Conservation (phyloP, 2,329 filamentous ascomycete species). For the Malbranchea zuffiana region DNA sequence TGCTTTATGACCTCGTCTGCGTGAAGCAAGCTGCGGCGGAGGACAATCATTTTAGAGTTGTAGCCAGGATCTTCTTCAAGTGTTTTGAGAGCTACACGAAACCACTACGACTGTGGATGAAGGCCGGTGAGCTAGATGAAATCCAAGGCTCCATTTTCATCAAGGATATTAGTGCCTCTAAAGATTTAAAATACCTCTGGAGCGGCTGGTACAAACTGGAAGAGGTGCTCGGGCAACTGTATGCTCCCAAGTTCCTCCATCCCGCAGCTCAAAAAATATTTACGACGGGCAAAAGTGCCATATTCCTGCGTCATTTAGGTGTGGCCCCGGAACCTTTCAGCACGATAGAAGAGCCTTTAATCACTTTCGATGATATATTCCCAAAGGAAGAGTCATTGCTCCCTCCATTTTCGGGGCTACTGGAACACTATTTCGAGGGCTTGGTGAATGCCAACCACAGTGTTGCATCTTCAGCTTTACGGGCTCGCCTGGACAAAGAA, state of each 20-base stretch:
- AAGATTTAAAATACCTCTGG: conserved; percentile 57
- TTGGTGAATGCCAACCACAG: conserved; percentile 69
- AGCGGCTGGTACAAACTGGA: conserved; percentile 60
- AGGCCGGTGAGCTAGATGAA: conserved; percentile 56
- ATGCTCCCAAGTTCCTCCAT: conserved; percentile 65
- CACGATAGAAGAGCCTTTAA: conserved; percentile 27
- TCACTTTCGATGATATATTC: conserved; percentile 23
- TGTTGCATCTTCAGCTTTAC: conserved; percentile 56
- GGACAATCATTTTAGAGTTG: conserved; percentile 47
- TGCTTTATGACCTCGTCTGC: conserved; percentile 60
- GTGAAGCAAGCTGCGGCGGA: conserved; percentile 60
- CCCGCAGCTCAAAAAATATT: conserved; percentile 63
- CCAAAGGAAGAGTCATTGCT: conserved; percentile 31
- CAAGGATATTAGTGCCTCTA: conserved; percentile 44
- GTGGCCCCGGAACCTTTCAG: conserved; percentile 25
- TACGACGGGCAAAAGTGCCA: conserved; percentile 75
- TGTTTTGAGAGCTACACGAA: conserved; percentile 74
- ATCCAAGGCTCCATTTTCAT: conserved; percentile 68
- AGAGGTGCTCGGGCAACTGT: conserved; percentile 45
- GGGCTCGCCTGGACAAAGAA: conserved; percentile 53
- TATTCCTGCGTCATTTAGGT: conserved; percentile 65
- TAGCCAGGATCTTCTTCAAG: conserved; percentile 62
- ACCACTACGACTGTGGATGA: conserved; percentile 76
- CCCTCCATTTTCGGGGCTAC: conserved; percentile 51
- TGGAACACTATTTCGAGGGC: conserved; percentile 57